Conservation (phyloP, 2,329 filamentous ascomycete species). For the Neophaeococcomyces mojaviensis region DNA sequence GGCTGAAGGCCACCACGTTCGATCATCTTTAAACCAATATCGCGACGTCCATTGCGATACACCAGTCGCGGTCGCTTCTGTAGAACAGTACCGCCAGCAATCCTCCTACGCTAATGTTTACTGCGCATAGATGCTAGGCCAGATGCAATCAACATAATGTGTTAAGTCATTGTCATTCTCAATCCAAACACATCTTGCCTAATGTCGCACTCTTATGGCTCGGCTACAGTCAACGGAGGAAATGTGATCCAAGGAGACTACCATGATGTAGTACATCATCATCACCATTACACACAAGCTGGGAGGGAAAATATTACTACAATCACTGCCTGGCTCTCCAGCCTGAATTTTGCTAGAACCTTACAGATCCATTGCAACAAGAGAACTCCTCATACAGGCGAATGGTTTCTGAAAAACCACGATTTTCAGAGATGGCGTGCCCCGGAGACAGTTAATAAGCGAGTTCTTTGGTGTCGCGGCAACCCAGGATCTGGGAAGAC, state of each 20-base stretch:
- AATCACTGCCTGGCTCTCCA: neutral
- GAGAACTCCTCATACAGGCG: neutral
- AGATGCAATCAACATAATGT: neutral
- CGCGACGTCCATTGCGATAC: no score
- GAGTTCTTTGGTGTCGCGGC: constrained; percentile 1
- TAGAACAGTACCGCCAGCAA: no score
- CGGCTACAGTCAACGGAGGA: neutral
- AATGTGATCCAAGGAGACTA: neutral
- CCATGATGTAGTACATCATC: neutral
- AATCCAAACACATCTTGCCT: neutral
- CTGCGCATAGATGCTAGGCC: neutral
- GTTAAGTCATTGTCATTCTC: neutral
- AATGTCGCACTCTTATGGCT: neutral
- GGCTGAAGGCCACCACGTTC: no score
- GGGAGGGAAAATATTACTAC: neutral
- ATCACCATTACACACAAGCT: neutral
- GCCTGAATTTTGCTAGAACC: neutral
- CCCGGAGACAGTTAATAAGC: neutral
- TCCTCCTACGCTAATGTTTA: no score
- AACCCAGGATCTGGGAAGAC: constrained; percentile 1
- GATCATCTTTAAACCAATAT: no score
- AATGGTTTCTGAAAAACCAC: neutral
- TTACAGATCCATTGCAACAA: constrained; percentile 1
- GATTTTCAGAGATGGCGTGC: neutral
- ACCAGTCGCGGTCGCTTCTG: no score